Conservation (phyloP, 139 green algal genomes). For the Micromonas pusilla region DNA sequence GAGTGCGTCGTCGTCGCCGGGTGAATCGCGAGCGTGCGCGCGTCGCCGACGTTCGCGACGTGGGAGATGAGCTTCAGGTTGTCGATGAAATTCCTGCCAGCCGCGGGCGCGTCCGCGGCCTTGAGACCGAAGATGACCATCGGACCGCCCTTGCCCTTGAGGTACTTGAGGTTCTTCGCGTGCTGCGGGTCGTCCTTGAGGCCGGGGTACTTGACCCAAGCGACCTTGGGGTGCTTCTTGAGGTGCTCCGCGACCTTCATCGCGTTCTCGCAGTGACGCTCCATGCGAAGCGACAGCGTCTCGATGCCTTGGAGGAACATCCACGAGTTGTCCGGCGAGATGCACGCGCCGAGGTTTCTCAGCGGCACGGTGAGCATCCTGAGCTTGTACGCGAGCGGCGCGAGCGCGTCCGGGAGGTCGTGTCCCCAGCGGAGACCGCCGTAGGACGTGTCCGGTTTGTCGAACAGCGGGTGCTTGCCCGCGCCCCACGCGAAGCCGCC, state of each 20-base stretch:
- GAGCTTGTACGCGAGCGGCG: slow-evolving; percentile 21
- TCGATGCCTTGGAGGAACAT: slow-evolving; percentile 29
- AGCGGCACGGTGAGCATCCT: slow-evolving; percentile 22
- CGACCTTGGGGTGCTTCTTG: slow-evolving; percentile 13
- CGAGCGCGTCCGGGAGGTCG: slow-evolving; percentile 14
- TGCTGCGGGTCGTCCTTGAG: slow-evolving; percentile 8
- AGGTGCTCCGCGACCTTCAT: slow-evolving; percentile 17
- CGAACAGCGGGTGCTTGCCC: slow-evolving; percentile 19
- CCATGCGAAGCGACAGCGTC: slow-evolving; percentile 27
- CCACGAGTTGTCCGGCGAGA: slow-evolving; percentile 13
- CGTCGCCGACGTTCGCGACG: slow-evolving; percentile 24
- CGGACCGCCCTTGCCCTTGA: slow-evolving; percentile 14
- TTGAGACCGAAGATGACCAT: slow-evolving; percentile 25
- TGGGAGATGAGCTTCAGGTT: slow-evolving; percentile 7
- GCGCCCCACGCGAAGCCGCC: slow-evolving; percentile 7
- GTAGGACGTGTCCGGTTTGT: slow-evolving; percentile 17
- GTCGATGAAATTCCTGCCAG: slow-evolving; percentile 22
- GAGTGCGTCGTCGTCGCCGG: slow-evolving; percentile 18
- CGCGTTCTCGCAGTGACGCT: slow-evolving; percentile 27
- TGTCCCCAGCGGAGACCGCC: slow-evolving; percentile 17
- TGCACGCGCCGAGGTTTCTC: slow-evolving; percentile 1
- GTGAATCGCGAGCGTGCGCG: slow-evolving; percentile 25
- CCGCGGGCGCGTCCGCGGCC: not conserved
- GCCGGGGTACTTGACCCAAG: slow-evolving; percentile 18
- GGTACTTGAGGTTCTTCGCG: slow-evolving; percentile 10